Conservation (phyloP, 768 basidiomycete genomes). For the Cystofilobasidium macerans region DNA sequence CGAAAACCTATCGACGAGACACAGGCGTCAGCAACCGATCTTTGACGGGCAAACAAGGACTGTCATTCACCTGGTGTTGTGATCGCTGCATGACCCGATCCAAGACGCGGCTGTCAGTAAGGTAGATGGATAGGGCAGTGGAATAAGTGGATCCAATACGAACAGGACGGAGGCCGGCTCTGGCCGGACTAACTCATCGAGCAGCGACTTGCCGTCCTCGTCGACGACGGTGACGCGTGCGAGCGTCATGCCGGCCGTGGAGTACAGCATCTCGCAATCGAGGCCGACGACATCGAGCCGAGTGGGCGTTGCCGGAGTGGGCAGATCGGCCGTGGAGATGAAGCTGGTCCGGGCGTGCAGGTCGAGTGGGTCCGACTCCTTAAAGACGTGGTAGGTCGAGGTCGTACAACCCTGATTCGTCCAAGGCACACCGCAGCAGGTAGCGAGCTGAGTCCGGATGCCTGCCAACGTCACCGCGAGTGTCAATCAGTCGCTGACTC, state of each 20-base stretch:
- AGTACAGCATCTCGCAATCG: conserved; percentile 93
- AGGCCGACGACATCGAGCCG: conserved; percentile 66
- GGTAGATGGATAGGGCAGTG: background rate
- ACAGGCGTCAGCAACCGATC: conserved; percentile 22
- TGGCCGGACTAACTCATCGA: conserved; percentile 49
- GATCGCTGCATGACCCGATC: conserved; percentile 50
- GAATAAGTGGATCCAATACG: conserved; percentile 7
- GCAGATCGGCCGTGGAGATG: conserved; percentile 41
- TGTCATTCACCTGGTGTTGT: conserved; percentile 50
- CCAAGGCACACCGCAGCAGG: conserved; percentile 63
- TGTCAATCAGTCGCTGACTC: background rate
- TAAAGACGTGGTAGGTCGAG: conserved; percentile 77
- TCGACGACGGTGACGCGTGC: conserved; percentile 85
- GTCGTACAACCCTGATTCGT: conserved; percentile 57
- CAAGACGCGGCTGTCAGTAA: background rate
- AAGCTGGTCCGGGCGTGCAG: conserved; percentile 70
- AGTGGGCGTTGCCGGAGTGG: conserved; percentile 13
- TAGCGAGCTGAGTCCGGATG: conserved; percentile 52
- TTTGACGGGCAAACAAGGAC: conserved; percentile 35
- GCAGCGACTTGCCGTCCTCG: conserved; percentile 56
- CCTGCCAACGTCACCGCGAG: background rate
- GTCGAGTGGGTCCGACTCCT: conserved; percentile 54
- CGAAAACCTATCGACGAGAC: conserved; percentile 49
- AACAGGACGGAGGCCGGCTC: conserved; percentile 32
- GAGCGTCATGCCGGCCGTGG: conserved; percentile 76